Evolutionary conservation across 2,329 filamentous ascomycete species (phyloP).

Genomic region (Fusarium sp.): DNA sequence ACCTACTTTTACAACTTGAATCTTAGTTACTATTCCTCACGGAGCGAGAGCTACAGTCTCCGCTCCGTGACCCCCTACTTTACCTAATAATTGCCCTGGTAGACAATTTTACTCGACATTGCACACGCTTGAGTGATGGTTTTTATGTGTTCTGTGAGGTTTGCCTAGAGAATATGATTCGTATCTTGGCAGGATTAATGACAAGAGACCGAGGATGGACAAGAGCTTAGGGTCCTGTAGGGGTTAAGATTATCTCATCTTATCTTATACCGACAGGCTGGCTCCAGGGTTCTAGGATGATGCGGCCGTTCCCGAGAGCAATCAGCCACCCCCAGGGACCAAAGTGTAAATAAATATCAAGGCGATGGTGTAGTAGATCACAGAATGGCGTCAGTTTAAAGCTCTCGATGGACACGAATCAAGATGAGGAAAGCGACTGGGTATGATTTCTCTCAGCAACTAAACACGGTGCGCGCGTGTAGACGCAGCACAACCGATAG

Average conservation of each 20-base stretch:
- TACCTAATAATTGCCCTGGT: conserved; percentile 49
- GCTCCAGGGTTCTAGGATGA: conserved; percentile 17
- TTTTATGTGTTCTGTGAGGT: background rate
- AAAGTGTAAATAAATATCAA: background rate
- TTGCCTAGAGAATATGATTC: background rate
- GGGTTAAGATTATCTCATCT: background rate
- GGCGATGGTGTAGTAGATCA: background rate
- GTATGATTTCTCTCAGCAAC: conserved; percentile 36
- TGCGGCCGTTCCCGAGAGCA: background rate
- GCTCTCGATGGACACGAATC: background rate
- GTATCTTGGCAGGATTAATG: background rate
- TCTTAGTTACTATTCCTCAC: conserved; percentile 46
- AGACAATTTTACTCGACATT: conserved; percentile 51
- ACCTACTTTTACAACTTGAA: conserved; percentile 38
- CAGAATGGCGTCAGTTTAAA: background rate
- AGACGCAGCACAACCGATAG: conserved; percentile 12
- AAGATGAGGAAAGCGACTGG: conserved; percentile 27
- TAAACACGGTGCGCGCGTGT: conserved; percentile 19
- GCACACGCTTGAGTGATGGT: conserved; percentile 29
- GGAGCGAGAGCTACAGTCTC: conserved; percentile 37
- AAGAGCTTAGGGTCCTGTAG: background rate
- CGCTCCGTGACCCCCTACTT: conserved; percentile 35
- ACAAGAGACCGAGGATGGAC: background rate
- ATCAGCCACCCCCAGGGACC: background rate
- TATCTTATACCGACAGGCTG: background rate